Base-by-base conservation (phyloP, 305 asterid genomes). In the Plantago lanceolata region DNA sequence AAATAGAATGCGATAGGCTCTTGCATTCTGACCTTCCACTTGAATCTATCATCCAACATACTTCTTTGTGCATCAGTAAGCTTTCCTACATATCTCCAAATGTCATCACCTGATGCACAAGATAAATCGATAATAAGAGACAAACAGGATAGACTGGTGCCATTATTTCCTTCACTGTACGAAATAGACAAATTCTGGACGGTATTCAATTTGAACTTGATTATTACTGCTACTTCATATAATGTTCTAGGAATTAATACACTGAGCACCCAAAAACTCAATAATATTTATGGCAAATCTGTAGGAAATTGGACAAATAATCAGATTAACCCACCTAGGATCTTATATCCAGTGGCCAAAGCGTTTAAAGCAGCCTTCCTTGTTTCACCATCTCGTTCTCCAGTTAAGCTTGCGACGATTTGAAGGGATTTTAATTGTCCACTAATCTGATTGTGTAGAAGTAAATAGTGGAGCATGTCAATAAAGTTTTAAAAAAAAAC, bases 351-450 rank as follows among this genome's bases (percentile, higher is more conserved):
- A 50, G 78, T 92, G 50, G 98, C 97, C 74, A 89, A 72, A 66
- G 99, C 76, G 78, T 88, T 94, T 62, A 94, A 77, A 60, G 97
- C 99, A 75, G 97, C 96, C 71, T 94, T 94, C 67, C 99, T 79
- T 66, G 88, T 74, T 66, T 94, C 99, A 68, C 99, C 99, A 74
- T 94, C 99, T 70, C 97, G 89, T 71, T 94, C 99, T 59, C 94
- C 87, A 61, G 97, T 90, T 79, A 94, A 85, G 77, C 95, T 88
- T 59, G 99, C 97, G 31, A 94, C 99, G 54, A 86, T 78, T 88
- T 94, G 96, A 93, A 94, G 84, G 68, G 96, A 90, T 74, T 94
- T 94, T 64, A 94, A 72, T 57, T 94, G 99, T 45, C 94, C 97
- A 71, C 80, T 77, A 71, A 94, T 82, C 99, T 94, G 82, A 66